Evolutionary conservation across 768 basidiomycete species (phyloP), one percentile per base, ranked within the genome.

Genomic region (Suillus ampliporus): DNA sequence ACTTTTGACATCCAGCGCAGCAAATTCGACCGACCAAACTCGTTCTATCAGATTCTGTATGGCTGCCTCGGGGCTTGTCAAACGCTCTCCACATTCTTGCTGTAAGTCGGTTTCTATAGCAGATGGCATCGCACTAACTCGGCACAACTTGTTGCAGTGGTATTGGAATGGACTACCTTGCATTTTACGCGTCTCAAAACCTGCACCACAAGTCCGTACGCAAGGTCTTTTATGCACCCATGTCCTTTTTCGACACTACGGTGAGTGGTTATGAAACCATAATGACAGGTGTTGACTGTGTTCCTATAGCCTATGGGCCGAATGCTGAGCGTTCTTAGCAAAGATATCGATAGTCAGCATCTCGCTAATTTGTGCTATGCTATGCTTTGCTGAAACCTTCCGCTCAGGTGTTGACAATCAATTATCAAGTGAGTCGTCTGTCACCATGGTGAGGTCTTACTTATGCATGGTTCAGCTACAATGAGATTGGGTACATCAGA

Each of bases 191-290:
- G 5, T 89, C 89, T 1, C 80, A 80, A 62, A 88, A 86, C 63
- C 75, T 92, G 2, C 89, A 92, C 69, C 79, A 82, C 52, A 71
- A 79, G 51, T 83, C 87, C 0, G 78, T 89, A 28, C 72, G 74
- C 31, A 83, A 85, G 57, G 81, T 90, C 23, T 86, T 90, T 69
- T 82, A 84, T 70, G 89, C 90, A 0, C 90, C 89, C 0, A 91
- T 90, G 87, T 81, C 85, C 1, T 91, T 90, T 75, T 92, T 91
- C 67, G 91, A 92, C 72, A 88, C 83, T 1, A 87, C 86, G n/a
- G 84, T 83, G 65, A 65, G 72, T 60, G 8, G 38, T 21, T 47
- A 9, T 23, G n/a, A n/a, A 21, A 17, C 5, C 6, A 38, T 50
- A 34, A 11, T 5, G 10, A 35, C 21, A 31, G n/a, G 44, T 50